Evolutionary conservation across 306 rosid species (phyloP).

Genomic region (Rosa chinensis): DNA sequence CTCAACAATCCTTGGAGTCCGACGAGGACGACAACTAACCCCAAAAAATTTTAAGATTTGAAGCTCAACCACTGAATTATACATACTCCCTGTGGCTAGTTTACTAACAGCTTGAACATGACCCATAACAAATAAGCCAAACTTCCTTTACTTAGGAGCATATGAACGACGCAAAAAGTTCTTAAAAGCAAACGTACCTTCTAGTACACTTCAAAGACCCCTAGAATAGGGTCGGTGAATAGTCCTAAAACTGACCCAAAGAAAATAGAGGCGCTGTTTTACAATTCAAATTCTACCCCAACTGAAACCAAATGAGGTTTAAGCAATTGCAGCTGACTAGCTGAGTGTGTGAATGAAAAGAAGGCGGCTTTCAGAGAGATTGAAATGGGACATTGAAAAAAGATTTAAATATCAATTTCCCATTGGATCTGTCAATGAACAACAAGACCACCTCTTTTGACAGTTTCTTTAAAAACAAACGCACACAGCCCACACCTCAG

Average conservation of each 20-base stretch:
- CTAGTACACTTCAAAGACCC: neutral
- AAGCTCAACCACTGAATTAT: no score
- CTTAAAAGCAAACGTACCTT: neutral
- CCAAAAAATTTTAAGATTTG: no score
- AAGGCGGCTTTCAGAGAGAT: neutral
- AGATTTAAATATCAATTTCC: neutral
- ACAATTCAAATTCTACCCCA: neutral
- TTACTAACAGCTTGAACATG: no score
- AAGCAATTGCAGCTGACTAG: neutral
- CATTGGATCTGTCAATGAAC: constrained; percentile 42
- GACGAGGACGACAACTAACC: no score
- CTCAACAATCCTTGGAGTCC: no score
- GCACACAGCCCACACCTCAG: constrained; percentile 21
- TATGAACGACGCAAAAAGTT: neutral
- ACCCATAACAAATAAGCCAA: no score
- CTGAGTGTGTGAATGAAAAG: neutral
- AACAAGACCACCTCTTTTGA: constrained; percentile 8
- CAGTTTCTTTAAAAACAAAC: constrained; percentile 1
- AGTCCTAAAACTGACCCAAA: neutral
- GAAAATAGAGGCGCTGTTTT: neutral
- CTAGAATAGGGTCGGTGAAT: neutral
- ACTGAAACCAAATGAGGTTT: neutral
- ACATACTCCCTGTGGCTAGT: no score
- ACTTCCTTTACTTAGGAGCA: no score
- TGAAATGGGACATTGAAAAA: neutral